phyloP scores from a whole-genome alignment of 768 basidiomycete genomes.

The Podaxis sp. region DNA sequence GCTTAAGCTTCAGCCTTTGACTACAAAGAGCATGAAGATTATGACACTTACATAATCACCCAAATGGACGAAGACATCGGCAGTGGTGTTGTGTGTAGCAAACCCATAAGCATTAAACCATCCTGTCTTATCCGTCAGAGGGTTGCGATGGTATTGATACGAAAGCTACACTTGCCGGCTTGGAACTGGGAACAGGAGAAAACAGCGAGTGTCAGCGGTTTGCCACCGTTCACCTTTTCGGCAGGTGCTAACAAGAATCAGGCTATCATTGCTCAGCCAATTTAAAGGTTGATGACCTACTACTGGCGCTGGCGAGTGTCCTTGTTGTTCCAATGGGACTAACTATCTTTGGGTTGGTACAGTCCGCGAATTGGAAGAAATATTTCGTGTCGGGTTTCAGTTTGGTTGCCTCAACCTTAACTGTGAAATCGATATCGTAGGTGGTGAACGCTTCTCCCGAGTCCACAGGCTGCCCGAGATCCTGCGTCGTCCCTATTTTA shows the following conservation, averaged over 20 bases:
- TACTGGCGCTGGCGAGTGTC: constrained; percentile 46
- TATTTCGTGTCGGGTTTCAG: constrained; percentile 53
- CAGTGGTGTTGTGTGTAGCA: constrained; percentile 50
- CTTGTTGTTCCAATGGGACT: constrained; percentile 53
- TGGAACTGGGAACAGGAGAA: constrained; percentile 61
- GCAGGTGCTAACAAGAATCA: constrained; percentile 39
- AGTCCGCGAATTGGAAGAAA: constrained; percentile 56
- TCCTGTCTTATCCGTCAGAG: constrained; percentile 28
- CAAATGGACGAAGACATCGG: constrained; percentile 56
- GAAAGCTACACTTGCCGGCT: constrained; percentile 30
- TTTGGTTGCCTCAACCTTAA: constrained; percentile 56
- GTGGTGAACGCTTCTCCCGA: constrained; percentile 53
- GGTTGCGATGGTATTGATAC: not conserved
- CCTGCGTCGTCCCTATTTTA: constrained; percentile 39
- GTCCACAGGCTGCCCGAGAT: constrained; percentile 36
- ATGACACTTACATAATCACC: constrained; percentile 52
- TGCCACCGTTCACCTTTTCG: constrained; percentile 48
- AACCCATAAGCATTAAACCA: constrained; percentile 64
- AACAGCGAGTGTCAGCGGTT: constrained; percentile 52
- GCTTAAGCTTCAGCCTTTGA: not conserved
- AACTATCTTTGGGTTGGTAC: constrained; percentile 40
- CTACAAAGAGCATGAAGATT: not conserved
- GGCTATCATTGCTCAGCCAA: not conserved
- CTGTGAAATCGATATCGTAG: constrained; percentile 59
- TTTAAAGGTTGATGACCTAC: constrained; percentile 29